These are phyloP conservation scores for Grosmannia clavigera DNA, from an alignment of 2,329 filamentous ascomycete species.

Conservation along the genomic window DNA sequence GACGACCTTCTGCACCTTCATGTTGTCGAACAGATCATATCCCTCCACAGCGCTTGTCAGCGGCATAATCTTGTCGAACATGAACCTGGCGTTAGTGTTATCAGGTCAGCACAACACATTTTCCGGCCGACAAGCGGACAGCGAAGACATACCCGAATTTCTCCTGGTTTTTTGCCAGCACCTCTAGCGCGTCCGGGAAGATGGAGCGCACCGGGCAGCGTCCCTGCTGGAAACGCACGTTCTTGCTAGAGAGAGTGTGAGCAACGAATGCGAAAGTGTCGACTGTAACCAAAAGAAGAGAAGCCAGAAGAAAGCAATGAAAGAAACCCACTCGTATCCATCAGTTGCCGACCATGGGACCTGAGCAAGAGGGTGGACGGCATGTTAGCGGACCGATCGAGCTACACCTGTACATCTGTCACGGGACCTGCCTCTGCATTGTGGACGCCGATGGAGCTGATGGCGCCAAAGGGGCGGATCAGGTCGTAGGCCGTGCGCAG, in stretches of 20 bases:
- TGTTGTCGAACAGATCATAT: conserved; percentile 60
- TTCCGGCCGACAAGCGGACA: not conserved
- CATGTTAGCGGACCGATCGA: too few relatives aligned
- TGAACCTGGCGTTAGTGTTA: conserved; percentile 40
- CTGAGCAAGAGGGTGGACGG: conserved; percentile 20
- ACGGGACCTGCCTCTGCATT: conserved; percentile 49
- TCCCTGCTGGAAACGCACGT: conserved; percentile 62
- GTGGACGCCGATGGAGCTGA: conserved; percentile 66
- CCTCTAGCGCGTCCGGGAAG: conserved; percentile 50
- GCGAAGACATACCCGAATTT: conserved; percentile 44
- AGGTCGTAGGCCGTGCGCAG: conserved; percentile 60
- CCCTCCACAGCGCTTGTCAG: conserved; percentile 52
- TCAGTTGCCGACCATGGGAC: conserved; percentile 55
- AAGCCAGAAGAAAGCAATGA: too few relatives aligned
- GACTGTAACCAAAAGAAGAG: conserved; percentile 1
- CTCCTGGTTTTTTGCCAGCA: conserved; percentile 55
- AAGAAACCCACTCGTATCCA: conserved; percentile 36
- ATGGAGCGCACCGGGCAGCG: conserved; percentile 63
- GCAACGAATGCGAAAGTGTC: not conserved
- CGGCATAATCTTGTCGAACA: conserved; percentile 66
- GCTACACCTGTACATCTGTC: too few relatives aligned
- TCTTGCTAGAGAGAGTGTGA: conserved; percentile 39
- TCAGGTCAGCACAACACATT: too few relatives aligned
- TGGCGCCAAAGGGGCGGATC: conserved; percentile 58
- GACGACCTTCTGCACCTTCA: conserved; percentile 62